Percentiles rank a stretch among this genome's conserved stretches.
Conservation (phyloP, 768 basidiomycete genomes). For the Russula olivacea region DNA sequence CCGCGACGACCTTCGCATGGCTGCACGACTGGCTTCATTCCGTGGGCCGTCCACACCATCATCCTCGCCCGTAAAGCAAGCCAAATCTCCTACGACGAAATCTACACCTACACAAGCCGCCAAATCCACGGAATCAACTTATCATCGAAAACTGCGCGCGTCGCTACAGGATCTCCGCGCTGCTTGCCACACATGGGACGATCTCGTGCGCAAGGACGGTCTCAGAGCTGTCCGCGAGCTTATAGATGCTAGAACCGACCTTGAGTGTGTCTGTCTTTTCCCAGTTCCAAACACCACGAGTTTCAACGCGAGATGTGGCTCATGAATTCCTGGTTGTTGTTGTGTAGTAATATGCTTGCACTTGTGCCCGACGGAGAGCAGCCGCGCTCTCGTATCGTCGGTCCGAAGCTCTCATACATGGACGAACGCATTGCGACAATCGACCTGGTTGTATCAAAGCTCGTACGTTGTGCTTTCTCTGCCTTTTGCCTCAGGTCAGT, state of each 20-base stretch:
- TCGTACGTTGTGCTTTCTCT: constrained; percentile 43
- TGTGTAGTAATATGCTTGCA: constrained; percentile 56
- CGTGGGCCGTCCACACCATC: constrained; percentile 73
- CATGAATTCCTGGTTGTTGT: background rate
- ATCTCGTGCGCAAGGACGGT: constrained; percentile 74
- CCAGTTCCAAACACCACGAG: too few relatives aligned
- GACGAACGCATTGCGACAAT: constrained; percentile 57
- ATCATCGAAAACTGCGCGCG: constrained; percentile 71
- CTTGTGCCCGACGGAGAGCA: constrained; percentile 45
- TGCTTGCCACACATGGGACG: constrained; percentile 72
- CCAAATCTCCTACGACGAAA: constrained; percentile 29
- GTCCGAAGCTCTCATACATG: constrained; percentile 62
- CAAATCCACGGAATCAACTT: constrained; percentile 58
- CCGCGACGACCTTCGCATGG: constrained; percentile 33
- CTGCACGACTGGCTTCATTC: constrained; percentile 66
- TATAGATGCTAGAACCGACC: constrained; percentile 74
- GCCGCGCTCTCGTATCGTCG: constrained; percentile 55
- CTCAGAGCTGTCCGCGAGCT: constrained; percentile 65
- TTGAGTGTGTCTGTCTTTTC: constrained; percentile 54
- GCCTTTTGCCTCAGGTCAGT: background rate
- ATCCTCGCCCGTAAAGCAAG: constrained; percentile 52
- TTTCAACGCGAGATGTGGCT: background rate
- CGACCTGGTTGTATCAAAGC: constrained; percentile 52
- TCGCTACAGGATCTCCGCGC: constrained; percentile 61
- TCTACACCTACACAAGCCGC: constrained; percentile 37